Evolutionary conservation across 495 filamentous ascomycete species (phyloP).

Genomic region (Trypethelium eluteriae): DNA sequence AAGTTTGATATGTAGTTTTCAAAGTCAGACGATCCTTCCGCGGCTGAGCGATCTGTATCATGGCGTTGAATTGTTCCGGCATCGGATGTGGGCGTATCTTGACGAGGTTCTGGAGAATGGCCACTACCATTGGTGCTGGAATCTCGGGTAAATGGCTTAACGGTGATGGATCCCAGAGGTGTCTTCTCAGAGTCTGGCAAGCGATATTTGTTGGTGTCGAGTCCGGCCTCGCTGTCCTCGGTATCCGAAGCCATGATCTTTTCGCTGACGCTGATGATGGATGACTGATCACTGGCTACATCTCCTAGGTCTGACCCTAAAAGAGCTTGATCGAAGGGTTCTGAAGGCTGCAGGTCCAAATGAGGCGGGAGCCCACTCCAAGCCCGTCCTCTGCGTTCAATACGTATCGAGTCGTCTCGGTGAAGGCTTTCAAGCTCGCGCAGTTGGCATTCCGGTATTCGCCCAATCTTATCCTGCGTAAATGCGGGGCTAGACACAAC

Average conservation of each 20-base stretch:
- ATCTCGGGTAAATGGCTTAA: constrained; percentile 13
- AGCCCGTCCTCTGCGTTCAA: constrained; percentile 26
- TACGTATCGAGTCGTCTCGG: constrained; percentile 22
- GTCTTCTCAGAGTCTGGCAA: constrained; percentile 58
- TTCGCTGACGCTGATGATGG: constrained; percentile 34
- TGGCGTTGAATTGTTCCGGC: constrained; percentile 27
- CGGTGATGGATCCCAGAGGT: constrained; percentile 9
- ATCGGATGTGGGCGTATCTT: constrained; percentile 34
- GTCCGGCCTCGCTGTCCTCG: constrained; percentile 40
- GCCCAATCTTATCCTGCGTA: constrained; percentile 49
- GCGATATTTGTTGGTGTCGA: constrained; percentile 59
- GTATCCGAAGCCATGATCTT: constrained; percentile 32
- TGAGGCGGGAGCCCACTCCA: constrained; percentile 25
- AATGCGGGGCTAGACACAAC: constrained; percentile 34
- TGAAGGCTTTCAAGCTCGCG: constrained; percentile 40
- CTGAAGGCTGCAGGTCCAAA: constrained; percentile 18
- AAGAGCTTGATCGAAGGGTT: not conserved
- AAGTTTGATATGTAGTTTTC: constrained; percentile 48
- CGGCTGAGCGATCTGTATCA: constrained; percentile 14
- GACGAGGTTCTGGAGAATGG: not conserved
- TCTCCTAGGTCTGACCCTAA: constrained; percentile 20
- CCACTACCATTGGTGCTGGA: constrained; percentile 36
- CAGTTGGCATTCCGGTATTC: constrained; percentile 66
- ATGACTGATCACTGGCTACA: constrained; percentile 34
- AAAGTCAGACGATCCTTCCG: constrained; percentile 34